These are phyloP conservation scores for Sarcodon aspratus DNA, from an alignment of 768 basidiomycete species.

Conservation along the genomic window DNA sequence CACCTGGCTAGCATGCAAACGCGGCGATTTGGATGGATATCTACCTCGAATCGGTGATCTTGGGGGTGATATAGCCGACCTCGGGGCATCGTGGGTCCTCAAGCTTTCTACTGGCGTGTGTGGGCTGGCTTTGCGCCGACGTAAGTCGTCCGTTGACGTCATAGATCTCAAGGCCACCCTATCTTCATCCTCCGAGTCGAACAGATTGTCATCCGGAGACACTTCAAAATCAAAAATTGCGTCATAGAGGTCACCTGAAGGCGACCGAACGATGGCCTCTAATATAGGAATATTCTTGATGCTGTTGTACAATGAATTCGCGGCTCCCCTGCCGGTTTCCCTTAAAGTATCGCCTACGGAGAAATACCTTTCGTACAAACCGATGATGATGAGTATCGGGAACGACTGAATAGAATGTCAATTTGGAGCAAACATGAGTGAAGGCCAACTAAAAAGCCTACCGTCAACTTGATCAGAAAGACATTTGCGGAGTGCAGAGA, in stretches of 20 bases:
- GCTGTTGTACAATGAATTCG: slow-evolving; percentile 46
- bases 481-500: slow-evolving; percentile 79
- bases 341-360: slow-evolving; percentile 36
- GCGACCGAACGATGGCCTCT: slow-evolving; percentile 66
- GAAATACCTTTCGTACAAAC: slow-evolving; percentile 68
- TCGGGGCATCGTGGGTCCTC: not conserved
- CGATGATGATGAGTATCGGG: slow-evolving; percentile 67
- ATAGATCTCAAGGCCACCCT: slow-evolving; percentile 3
- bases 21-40: not conserved
- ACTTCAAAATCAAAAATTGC: slow-evolving; percentile 71
- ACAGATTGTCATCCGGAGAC: slow-evolving; percentile 32
- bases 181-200: slow-evolving; percentile 33
- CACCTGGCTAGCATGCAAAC: slow-evolving; percentile 7
- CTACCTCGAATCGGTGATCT: not conserved
- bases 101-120: not conserved
- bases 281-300: slow-evolving; percentile 67
- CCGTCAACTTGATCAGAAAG: slow-evolving; percentile 75
- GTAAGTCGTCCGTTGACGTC: not conserved
- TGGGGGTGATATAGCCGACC: not conserved
- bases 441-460: slow-evolving; percentile 15
- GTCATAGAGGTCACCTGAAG: slow-evolving; percentile 56
- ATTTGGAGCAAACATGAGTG: not conserved
- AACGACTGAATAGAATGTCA: slow-evolving; percentile 35
- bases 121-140: not conserved
- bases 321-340: slow-evolving; percentile 39